Evolutionary conservation across 202 grass and related monocot species (phyloP).

Genomic region (Panicum hallii): DNA sequence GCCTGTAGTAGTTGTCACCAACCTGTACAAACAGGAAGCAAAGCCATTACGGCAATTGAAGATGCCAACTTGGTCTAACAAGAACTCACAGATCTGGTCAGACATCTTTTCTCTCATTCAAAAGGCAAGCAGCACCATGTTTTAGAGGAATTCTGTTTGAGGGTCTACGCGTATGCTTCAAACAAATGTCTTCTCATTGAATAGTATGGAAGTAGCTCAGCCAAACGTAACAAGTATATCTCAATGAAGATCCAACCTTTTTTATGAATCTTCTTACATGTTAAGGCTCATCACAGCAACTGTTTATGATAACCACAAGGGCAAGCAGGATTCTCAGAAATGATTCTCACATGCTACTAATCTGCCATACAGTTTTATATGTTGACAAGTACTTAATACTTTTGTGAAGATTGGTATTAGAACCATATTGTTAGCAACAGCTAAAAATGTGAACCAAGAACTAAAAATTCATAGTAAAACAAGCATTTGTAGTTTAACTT

Average conservation of each 20-base stretch:
- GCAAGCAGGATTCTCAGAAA: neutral
- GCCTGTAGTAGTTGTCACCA: slow-evolving; percentile 70
- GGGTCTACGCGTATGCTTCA: neutral
- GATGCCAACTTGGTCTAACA: no score
- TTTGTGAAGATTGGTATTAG: neutral
- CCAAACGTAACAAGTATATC: slow-evolving; percentile 44
- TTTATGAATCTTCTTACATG: slow-evolving; percentile 45
- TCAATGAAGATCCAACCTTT: slow-evolving; percentile 39
- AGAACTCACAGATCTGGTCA: neutral
- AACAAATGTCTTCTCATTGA: neutral
- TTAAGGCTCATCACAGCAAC: slow-evolving; percentile 46
- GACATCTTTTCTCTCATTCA: neutral
- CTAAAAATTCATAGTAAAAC: neutral
- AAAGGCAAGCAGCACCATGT: neutral
- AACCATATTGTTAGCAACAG: neutral
- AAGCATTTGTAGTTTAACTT: neutral
- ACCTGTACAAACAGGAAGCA: slow-evolving; percentile 51
- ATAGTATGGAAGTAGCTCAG: slow-evolving; percentile 11
- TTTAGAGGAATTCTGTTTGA: neutral
- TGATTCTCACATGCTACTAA: neutral
- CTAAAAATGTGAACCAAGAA: neutral
- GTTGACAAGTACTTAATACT: neutral
- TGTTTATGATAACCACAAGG: neutral
- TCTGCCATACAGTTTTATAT: no score
- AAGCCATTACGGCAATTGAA: neutral